Conservation (phyloP, 2,329 filamentous ascomycete species). For the Diaporthe vaccinii region DNA sequence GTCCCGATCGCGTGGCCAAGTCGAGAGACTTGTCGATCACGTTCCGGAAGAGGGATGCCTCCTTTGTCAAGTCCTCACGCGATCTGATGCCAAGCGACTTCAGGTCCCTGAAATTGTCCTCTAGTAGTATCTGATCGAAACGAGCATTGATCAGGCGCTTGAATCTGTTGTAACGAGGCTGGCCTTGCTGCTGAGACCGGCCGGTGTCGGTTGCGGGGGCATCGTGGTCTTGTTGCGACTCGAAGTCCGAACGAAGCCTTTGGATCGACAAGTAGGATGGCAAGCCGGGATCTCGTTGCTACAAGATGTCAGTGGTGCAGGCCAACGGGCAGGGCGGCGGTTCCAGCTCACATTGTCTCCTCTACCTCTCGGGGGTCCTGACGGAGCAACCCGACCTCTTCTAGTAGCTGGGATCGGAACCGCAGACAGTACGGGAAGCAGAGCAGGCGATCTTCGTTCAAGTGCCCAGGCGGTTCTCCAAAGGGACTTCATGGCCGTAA, state of each 20-base stretch:
- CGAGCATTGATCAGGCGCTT: slow-evolving; percentile 47
- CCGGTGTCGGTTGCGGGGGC: not conserved
- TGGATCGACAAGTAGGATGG: slow-evolving; percentile 42
- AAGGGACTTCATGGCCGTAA: slow-evolving; percentile 38
- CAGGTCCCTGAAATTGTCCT: slow-evolving; percentile 47
- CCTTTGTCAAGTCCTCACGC: slow-evolving; percentile 58
- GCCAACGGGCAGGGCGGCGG: no score
- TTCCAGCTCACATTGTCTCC: not conserved
- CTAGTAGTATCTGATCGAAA: slow-evolving; percentile 54
- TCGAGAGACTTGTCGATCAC: slow-evolving; percentile 60
- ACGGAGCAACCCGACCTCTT: slow-evolving; percentile 42
- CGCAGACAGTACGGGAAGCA: slow-evolving; percentile 23
- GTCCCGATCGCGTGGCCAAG: slow-evolving; percentile 55
- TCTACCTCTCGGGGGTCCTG: not conserved
- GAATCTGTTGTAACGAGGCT: slow-evolving; percentile 43
- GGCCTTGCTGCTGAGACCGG: not conserved
- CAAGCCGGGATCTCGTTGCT: not conserved
- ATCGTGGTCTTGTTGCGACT: slow-evolving; percentile 30
- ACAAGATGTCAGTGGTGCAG: slow-evolving; percentile 7
- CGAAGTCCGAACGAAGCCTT: slow-evolving; percentile 32
- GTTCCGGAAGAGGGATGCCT: slow-evolving; percentile 60
- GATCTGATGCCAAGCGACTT: slow-evolving; percentile 53
- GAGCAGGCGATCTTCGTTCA: slow-evolving; percentile 37
- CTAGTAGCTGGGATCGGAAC: slow-evolving; percentile 27
- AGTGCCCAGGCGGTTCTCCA: slow-evolving; percentile 40